Conservation (phyloP, 2,329 filamentous ascomycete genomes). For the Penicillium sp. region DNA sequence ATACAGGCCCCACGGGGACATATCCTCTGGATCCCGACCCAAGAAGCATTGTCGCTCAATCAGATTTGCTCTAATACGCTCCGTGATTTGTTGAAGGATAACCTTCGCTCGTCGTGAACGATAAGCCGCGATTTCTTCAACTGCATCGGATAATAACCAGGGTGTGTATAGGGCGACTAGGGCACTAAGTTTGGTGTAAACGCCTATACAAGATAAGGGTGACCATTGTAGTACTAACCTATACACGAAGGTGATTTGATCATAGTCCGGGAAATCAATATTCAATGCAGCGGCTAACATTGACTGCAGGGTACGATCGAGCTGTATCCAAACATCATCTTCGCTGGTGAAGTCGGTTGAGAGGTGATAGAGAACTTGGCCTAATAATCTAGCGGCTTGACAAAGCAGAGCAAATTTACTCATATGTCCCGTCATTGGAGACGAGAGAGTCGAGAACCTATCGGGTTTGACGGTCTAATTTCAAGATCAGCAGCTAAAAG, state of each 20-base stretch:
- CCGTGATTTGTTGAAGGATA: background rate
- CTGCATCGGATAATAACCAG: background rate
- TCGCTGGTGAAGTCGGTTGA: conserved; percentile 4
- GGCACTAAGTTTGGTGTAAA: background rate
- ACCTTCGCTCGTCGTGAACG: background rate
- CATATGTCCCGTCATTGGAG: conserved; percentile 25
- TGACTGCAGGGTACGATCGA: conserved; percentile 24
- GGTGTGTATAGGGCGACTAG: background rate
- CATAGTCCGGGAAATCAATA: conserved; percentile 18
- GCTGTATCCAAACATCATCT: conserved; percentile 4
- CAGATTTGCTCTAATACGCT: conserved; percentile 13
- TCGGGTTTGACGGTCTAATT: conserved; percentile 6
- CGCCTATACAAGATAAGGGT: too few species aligned
- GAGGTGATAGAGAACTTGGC: conserved; percentile 12
- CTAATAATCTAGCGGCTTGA: conserved; percentile 15
- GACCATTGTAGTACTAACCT: conserved; percentile 13
- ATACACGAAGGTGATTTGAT: conserved; percentile 27
- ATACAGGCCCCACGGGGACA: conserved; percentile 27
- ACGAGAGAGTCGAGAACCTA: conserved; percentile 18
- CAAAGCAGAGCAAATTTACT: conserved; percentile 23
- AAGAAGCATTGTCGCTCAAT: conserved; percentile 20
- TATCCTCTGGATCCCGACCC: conserved; percentile 20
- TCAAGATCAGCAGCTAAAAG: background rate
- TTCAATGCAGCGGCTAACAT: conserved; percentile 23
- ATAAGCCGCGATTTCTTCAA: background rate